Conservation (phyloP, 176 grass and related monocot genomes). For the Raddia guianensis region DNA sequence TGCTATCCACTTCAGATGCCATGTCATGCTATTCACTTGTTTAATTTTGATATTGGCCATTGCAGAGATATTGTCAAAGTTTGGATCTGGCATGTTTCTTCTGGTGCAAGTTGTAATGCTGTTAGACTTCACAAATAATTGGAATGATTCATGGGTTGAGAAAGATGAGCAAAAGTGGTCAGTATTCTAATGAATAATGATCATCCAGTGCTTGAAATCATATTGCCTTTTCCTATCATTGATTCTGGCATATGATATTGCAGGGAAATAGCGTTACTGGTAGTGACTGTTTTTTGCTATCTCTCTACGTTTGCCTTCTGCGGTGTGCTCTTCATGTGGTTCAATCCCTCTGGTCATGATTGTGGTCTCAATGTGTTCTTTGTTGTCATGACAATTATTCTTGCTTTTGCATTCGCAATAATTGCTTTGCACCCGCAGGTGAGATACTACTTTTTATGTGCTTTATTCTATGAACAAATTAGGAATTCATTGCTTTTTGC, state of each 20-base stretch:
- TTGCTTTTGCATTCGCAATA: conserved; percentile 87
- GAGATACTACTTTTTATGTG: conserved; percentile 20
- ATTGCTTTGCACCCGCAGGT: conserved; percentile 89
- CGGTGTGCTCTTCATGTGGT: conserved; percentile 90
- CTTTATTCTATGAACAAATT: neutral
- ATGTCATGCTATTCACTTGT: conserved; percentile 6
- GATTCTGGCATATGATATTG: conserved; percentile 42
- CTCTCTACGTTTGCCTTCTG: conserved; percentile 76
- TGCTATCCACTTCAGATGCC: conserved; percentile 12
- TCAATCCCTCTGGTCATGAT: conserved; percentile 88
- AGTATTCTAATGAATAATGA: conserved; percentile 6
- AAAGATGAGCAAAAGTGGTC: conserved; percentile 98
- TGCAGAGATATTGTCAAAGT: conserved; percentile 92
- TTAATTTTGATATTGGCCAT: conserved; percentile 25
- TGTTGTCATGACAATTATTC: conserved; percentile 89
- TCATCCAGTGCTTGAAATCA: conserved; percentile 27
- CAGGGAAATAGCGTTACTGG: conserved; percentile 87
- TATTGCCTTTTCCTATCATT: conserved; percentile 17
- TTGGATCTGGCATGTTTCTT: conserved; percentile 97
- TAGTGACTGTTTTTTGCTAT: conserved; percentile 78
- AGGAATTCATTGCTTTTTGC: neutral
- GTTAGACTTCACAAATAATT: conserved; percentile 82
- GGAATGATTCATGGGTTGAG: conserved; percentile 98
- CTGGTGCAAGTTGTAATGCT: conserved; percentile 93
- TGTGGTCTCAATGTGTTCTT: conserved; percentile 96